Conservation (phyloP, 1,284 basidiomycete species). For the Phylloboletellus chloephorus region DNA sequence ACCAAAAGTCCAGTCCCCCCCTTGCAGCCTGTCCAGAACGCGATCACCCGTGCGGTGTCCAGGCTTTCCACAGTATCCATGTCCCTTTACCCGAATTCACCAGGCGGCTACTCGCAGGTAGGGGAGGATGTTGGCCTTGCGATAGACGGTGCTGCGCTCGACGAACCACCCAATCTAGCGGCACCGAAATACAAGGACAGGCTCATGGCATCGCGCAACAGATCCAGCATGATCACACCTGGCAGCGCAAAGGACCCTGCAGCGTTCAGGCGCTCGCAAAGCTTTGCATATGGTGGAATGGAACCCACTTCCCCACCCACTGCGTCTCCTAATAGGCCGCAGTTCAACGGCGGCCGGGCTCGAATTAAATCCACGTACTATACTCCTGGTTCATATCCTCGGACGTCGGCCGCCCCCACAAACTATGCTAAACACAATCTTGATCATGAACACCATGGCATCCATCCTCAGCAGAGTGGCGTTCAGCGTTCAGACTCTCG, state of each 20-base stretch:
- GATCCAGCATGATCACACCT: slow-evolving; percentile 29
- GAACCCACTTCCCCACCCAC: slow-evolving; percentile 43
- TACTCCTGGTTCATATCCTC: slow-evolving; percentile 49
- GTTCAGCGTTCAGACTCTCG: slow-evolving; percentile 40
- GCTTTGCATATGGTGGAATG: slow-evolving; percentile 50
- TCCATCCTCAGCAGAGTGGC: slow-evolving; percentile 27
- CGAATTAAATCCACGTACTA: slow-evolving; percentile 67
- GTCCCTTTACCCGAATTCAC: slow-evolving; percentile 49
- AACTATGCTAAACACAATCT: slow-evolving; percentile 32
- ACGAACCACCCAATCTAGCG: slow-evolving; percentile 33
- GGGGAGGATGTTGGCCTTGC: slow-evolving; percentile 40
- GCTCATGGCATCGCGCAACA: slow-evolving; percentile 30
- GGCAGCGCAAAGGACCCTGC: slow-evolving; percentile 20
- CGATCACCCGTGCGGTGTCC: slow-evolving; percentile 36
- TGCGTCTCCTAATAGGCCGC: slow-evolving; percentile 17
- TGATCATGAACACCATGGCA: slow-evolving; percentile 30
- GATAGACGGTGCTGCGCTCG: slow-evolving; percentile 40
- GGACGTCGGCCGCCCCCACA: slow-evolving; percentile 40
- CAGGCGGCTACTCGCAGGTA: slow-evolving; percentile 28
- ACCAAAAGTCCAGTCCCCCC: slow-evolving; percentile 24
- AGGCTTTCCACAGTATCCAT: slow-evolving; percentile 49
- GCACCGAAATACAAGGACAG: slow-evolving; percentile 37
- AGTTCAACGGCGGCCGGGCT: slow-evolving; percentile 45
- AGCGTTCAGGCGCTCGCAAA: slow-evolving; percentile 34
- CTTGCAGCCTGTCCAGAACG: slow-evolving; percentile 34